A percentile compares a stretch with the other conserved stretches of the same genome.
Evolutionary conservation across 1,284 basidiomycete species (phyloP).

Genomic region (Puccinia triticina): DNA sequence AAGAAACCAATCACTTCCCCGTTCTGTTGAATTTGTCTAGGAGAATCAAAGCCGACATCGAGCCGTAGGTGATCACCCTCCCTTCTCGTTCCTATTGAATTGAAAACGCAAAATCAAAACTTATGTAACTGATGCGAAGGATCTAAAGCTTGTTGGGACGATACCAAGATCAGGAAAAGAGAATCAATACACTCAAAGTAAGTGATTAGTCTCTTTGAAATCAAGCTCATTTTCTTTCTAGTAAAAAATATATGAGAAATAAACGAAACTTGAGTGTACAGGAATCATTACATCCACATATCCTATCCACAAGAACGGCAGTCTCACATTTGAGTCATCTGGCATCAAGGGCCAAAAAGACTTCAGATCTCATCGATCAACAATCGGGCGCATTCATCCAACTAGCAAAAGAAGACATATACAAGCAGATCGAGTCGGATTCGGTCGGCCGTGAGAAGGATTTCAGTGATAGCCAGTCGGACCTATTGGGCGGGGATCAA

Average conservation of each 20-base stretch:
- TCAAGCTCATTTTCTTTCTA: not conserved
- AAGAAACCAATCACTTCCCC: not conserved
- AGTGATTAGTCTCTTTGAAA: not conserved
- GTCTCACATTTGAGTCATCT: slow-evolving; percentile 25
- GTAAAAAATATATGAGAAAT: too few species aligned
- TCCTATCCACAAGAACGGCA: slow-evolving; percentile 23
- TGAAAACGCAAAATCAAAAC: too few species aligned
- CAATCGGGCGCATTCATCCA: slow-evolving; percentile 9
- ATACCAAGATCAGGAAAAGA: slow-evolving; percentile 9
- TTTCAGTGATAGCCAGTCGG: slow-evolving; percentile 21
- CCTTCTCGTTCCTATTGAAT: not conserved
- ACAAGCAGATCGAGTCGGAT: slow-evolving; percentile 22
- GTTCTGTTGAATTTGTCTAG: not conserved
- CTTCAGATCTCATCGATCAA: slow-evolving; percentile 18
- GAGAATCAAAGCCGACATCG: slow-evolving; percentile 24
- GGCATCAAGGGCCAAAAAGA: slow-evolving; percentile 8
- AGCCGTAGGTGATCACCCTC: not conserved
- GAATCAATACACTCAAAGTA: slow-evolving; percentile 18
- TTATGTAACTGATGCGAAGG: not conserved
- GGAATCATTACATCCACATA: slow-evolving; percentile 32
- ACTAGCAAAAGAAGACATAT: slow-evolving; percentile 7
- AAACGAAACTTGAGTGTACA: not conserved
- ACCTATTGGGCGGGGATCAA: slow-evolving; percentile 27
- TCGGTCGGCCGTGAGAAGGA: slow-evolving; percentile 8
- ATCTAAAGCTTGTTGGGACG: not conserved